Base-by-base conservation (phyloP, 2,329 filamentous ascomycete species). In the Aspergillus fumigatiaffinis region DNA sequence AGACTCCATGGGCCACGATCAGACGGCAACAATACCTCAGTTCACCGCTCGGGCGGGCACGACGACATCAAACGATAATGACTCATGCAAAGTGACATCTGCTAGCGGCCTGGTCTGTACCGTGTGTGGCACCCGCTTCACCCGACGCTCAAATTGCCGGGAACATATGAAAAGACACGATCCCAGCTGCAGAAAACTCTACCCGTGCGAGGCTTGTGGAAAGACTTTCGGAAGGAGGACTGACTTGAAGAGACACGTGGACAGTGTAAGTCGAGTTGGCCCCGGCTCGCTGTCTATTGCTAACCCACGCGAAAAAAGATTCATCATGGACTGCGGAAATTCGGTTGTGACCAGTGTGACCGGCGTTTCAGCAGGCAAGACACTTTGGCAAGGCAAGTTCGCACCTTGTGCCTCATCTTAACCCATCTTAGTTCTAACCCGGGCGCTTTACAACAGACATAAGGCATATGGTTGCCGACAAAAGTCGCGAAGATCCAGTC, bases 121-220 rank as follows among this genome's bases (percentile, higher is more conserved):
- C 57, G 80, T 86, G 1, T 96, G 92, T 68, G 87, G 87, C 6
- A 90, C 88, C 71, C 82, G 88, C 17, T 96, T 96, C 71, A 90
- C 90, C 63, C 82, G 92, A 60, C 88, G 85, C 66, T 95, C 93
- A 77, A 96, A 96, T 75, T 91, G 87, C 76, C 92, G 90, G 68
- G 89, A 91, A 29, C 92, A 96, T 71, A 83, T 92, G 81, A 88
- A 92, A 68, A 92, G 87, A 1, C 92, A 96, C 69, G 86, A 94
- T 68, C 86, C 90, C 14, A 82, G 84, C 58, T 82, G 88, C 56
- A 84, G 85, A 66, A 90, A 89, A 66, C 86, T 87, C 0, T 88
- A 91, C 67, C 80, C 81, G 1, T 96, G 92, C 73, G 73, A 80
- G 2, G 82, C 81, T 53, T 96, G 92, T 74, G 81, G 76, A 63